Conservation (phyloP, 2,329 filamentous ascomycete genomes). For the Colletotrichum tanaceti region DNA sequence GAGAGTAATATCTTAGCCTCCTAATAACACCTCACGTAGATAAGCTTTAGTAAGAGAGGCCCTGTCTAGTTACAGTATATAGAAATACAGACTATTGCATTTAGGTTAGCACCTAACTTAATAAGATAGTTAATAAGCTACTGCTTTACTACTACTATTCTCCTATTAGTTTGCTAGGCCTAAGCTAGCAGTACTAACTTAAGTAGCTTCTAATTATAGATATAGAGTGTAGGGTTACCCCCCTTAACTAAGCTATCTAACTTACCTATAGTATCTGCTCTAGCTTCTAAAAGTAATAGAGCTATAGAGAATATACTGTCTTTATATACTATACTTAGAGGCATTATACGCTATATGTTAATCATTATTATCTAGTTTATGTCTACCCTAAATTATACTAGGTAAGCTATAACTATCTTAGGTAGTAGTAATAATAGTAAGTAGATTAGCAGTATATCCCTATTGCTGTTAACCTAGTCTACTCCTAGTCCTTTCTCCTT, state of each 20-base stretch:
- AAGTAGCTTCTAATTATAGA: background rate
- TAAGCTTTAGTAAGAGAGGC: constrained; percentile 4
- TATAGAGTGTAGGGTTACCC: too few relatives aligned
- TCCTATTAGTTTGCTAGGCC: background rate
- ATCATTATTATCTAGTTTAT: background rate
- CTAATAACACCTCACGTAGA: too few relatives aligned
- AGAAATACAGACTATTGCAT: background rate
- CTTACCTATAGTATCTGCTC: too few relatives aligned
- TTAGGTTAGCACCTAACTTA: background rate
- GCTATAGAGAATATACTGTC: background rate
- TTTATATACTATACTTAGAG: background rate
- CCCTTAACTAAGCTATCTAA: too few relatives aligned
- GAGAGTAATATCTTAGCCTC: constrained; percentile 9
- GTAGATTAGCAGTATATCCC: background rate
- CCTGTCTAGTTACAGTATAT: constrained; percentile 1
- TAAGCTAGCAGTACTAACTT: background rate
- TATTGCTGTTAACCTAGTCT: background rate
- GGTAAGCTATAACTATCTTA: background rate
- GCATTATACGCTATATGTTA: background rate
- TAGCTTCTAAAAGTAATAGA: too few relatives aligned
- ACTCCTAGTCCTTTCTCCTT: background rate
- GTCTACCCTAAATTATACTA: background rate
- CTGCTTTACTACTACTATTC: background rate
- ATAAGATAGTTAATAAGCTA: background rate
- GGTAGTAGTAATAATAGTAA: background rate